Base-by-base conservation (phyloP, 2,329 filamentous ascomycete genomes). In the Calcarisporium arbuscula region DNA sequence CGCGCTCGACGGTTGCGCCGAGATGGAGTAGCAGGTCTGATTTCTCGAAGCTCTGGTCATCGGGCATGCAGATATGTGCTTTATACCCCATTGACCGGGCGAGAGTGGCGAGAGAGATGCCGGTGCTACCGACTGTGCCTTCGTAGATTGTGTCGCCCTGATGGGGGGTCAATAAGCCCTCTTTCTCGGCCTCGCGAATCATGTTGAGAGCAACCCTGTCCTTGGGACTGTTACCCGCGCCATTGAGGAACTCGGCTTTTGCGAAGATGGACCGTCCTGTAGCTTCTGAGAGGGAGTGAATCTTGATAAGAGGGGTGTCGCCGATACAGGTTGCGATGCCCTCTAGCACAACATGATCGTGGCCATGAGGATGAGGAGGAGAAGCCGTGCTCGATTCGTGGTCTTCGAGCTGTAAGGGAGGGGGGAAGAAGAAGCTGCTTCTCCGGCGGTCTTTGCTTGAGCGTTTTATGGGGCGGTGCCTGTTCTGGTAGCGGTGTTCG, bases 221-320 rank as follows among this genome's bases (percentile, higher is more conserved):
- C 61, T 98, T 98, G 26, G 92, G 89, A 48, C 85, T 92, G 50
- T 86, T 85, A 12, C 92, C 92, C 4, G 89, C 90, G 32, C 89
- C 92, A 62, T 98, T 96, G 35, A 98, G 74, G 54, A 94, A 94
- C 72, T 98, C 92, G 31, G 88, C 88, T 63, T 98, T 98, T 46
- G 82, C 92, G 22, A 96, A 69, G 51, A 98, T 94, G 26, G 80
- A 80, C 52, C 92, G 88, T 15, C 88, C 88, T 5, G 92, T 95
- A 14, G 81, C 86, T 30, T 84, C 79, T 4, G 85, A 94, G 17
- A 98, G 73, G 23, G 85, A 89, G 47, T 80, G 83, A 55, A 98
- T 88, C 44, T 78, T 77, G 49, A 98, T 76, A 18, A 98, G 72
- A 2, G 89, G 90, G 11, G 92, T 98, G 60, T 94, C 85, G 37